These are phyloP conservation scores for Pyrenochaeta sp. DNA, from an alignment of 2,329 filamentous ascomycete genomes.

Conservation along the genomic window DNA sequence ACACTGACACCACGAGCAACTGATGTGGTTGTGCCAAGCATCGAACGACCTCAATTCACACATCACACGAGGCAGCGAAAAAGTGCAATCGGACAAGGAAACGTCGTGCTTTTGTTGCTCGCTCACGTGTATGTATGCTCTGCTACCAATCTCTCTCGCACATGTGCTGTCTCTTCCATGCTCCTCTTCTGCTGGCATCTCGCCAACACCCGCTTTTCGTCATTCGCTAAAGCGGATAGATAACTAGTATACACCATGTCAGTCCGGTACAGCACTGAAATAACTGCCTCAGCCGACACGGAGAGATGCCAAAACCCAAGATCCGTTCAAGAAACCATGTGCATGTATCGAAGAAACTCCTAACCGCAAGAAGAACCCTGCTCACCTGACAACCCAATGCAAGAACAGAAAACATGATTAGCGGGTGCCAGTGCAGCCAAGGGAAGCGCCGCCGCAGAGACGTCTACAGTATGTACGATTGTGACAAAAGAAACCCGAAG, in stretches of 20 bases:
- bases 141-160: constrained; percentile 16
- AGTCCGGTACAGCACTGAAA: constrained; percentile 27
- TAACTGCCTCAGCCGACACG: constrained; percentile 21
- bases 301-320: constrained; percentile 28
- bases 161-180: constrained; percentile 5
- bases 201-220: constrained; percentile 18
- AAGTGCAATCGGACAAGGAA: constrained; percentile 13
- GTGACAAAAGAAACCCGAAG: constrained; percentile 38
- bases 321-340: constrained; percentile 41
- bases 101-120: constrained; percentile 37
- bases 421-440: constrained; percentile 38
- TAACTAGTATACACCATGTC: constrained; percentile 38
- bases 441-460: constrained; percentile 38
- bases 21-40: no score
- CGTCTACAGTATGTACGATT: constrained; percentile 51
- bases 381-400: constrained; percentile 44
- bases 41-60: no score
- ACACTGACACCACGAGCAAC: no score
- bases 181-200: constrained; percentile 7
- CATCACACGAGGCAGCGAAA: no score
- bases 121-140: constrained; percentile 30
- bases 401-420: constrained; percentile 44
- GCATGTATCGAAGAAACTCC: constrained; percentile 47
- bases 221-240: constrained; percentile 25
- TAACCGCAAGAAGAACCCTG: constrained; percentile 35